phyloP scores from a whole-genome alignment of 257 asterid genomes.

The Rhazya stricta region DNA sequence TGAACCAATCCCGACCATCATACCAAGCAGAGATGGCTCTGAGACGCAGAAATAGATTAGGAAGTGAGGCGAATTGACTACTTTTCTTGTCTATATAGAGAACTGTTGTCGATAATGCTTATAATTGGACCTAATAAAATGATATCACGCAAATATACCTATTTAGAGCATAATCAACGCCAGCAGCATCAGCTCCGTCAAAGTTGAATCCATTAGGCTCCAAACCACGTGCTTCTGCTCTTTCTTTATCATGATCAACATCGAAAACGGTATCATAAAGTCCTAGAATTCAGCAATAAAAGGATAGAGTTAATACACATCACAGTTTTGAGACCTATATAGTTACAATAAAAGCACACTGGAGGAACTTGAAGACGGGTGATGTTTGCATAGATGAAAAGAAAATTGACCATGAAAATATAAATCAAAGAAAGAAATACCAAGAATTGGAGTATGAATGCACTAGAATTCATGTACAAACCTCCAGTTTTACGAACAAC shows the following conservation, averaged over 20 bases:
- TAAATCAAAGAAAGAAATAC: neutral
- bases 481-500: constrained; percentile 99
- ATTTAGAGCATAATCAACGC: constrained; percentile 92
- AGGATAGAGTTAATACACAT: neutral
- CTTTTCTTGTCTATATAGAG: neutral
- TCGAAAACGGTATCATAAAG: constrained; percentile 93
- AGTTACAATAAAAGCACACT: neutral
- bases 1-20: constrained; percentile 80
- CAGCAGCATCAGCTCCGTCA: constrained; percentile 93
- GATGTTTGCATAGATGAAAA: neutral
- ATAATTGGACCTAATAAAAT: neutral
- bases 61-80: neutral
- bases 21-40: constrained; percentile 90
- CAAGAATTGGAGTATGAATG: neutral
- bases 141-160: constrained; percentile 42
- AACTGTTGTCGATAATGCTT: neutral
- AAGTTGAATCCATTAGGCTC: constrained; percentile 93
- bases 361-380: neutral
- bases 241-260: constrained; percentile 80
- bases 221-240: constrained; percentile 73
- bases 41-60: constrained; percentile 11
- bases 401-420: neutral
- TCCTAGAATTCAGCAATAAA: constrained; percentile 41
- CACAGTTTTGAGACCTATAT: neutral
- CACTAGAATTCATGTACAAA: constrained; percentile 11